Evolutionary conservation across 2,329 filamentous ascomycete species (phyloP).

Genomic region (Sporothrix sp.): DNA sequence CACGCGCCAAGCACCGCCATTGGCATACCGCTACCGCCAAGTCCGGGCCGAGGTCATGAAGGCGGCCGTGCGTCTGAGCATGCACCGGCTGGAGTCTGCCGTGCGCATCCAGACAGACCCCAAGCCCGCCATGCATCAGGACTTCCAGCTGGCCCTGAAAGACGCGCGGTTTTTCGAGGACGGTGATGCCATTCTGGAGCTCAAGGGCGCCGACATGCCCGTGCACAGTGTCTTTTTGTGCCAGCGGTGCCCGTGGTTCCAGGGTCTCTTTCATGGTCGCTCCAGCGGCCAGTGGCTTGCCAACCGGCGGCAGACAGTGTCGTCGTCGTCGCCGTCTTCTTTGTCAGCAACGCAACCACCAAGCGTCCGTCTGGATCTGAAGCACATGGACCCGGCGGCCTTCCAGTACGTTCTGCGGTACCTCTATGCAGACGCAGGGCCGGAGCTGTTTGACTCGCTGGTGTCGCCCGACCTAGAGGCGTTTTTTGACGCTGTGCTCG

Average conservation of each 20-base stretch:
- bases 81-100: constrained; percentile 64
- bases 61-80: constrained; percentile 48
- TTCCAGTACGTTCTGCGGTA: constrained; percentile 73
- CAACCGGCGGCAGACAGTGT: constrained; percentile 47
- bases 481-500: constrained; percentile 80
- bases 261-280: constrained; percentile 80
- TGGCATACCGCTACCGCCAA: constrained; percentile 66
- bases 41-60: constrained; percentile 82
- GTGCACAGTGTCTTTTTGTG: constrained; percentile 75
- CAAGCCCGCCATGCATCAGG: constrained; percentile 52
- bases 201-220: constrained; percentile 60
- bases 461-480: constrained; percentile 64
- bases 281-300: constrained; percentile 78
- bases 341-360: too few relatives aligned
- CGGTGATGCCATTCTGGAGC: constrained; percentile 68
- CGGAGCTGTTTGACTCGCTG: constrained; percentile 72
- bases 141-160: constrained; percentile 60
- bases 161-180: constrained; percentile 66
- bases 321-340: constrained; percentile 22
- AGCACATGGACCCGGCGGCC: constrained; percentile 62
- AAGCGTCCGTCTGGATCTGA: constrained; percentile 66
- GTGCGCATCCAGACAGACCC: constrained; percentile 65
- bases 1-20: constrained; percentile 52
- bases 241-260: constrained; percentile 83
- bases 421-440: constrained; percentile 74